Base-by-base conservation (phyloP, 495 filamentous ascomycete genomes). In the Podospora comata region DNA sequence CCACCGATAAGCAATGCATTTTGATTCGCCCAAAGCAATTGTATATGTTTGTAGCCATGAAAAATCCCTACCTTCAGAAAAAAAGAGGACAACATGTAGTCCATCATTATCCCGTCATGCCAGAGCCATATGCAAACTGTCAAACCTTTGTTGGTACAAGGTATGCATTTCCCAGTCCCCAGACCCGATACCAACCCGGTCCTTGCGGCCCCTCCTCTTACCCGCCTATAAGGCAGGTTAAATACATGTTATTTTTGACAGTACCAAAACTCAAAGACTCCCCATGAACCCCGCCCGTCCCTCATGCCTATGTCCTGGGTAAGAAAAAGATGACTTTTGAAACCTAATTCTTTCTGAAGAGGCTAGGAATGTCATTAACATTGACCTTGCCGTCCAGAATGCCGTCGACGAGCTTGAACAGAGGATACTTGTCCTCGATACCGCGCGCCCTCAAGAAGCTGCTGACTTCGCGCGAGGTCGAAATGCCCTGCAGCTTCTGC, bases 401-500 rank as follows among this genome's bases (percentile, higher is more conserved):
- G 66, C 79, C 80, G 67, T 92, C 88, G 39, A 97, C 93, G 19
- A 91, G 90, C 64, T 91, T 97, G 71, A 99, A 92, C 34, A 99
- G 79, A 54, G 96, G 96, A 75, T 95, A 99, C 56, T 96, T 91
- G 26, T 87, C 79, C 80, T 96, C 93, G 69, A 86, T 80, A 5
- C 88, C 89, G 72, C 89, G 86, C 61, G 86, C 86, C 80, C 89
- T 92, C 78, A 99, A 78, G 78, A 97, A 97, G 57, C 80, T 85
- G 81, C 94, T 90, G 19, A 99, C 94, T 76, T 99, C 96, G 60
- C 86, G 86, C 20, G 95, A 91, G 48, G 96, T 99, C 74, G 89
- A 88, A 5, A 92, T 97, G 19, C 96, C 96, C 78, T 98, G 96
- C 70, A 99, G 80, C 82, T 93, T 97, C 85, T 99, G 96, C 39